Evolutionary conservation across 2,329 filamentous ascomycete genomes (phyloP).

Genomic region (Paraphoma chrysanthemicola): DNA sequence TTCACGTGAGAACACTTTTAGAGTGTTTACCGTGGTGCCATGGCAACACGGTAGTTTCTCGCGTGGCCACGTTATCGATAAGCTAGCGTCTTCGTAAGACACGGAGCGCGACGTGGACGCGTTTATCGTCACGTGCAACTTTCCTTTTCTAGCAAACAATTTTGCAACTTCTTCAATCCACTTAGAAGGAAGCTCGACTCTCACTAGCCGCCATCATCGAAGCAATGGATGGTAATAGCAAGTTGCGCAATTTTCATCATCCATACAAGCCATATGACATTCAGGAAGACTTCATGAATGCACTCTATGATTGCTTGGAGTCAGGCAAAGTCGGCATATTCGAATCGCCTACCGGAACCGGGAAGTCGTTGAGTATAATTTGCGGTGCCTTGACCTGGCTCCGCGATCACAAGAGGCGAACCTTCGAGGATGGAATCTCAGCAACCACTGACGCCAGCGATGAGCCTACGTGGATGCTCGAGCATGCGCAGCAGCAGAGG

Average conservation of each 20-base stretch:
- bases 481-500: slow-evolving; percentile 75
- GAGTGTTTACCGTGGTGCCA: no score
- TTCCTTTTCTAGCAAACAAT: no score
- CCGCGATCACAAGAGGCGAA: slow-evolving; percentile 75
- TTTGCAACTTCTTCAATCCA: no score
- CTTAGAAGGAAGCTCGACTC: no score
- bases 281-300: slow-evolving; percentile 85
- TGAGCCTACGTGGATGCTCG: slow-evolving; percentile 84
- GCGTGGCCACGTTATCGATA: no score
- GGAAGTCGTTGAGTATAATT: slow-evolving; percentile 91
- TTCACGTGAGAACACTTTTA: no score
- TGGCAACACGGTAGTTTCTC: no score
- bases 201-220: no score
- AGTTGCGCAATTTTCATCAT: slow-evolving; percentile 73
- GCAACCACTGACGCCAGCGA: slow-evolving; percentile 61
- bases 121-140: no score
- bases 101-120: no score
- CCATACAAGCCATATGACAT: slow-evolving; percentile 88
- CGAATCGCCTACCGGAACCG: slow-evolving; percentile 91
- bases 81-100: no score
- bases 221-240: slow-evolving; percentile 21
- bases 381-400: slow-evolving; percentile 91
- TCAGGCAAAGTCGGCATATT: slow-evolving; percentile 84
- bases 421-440: slow-evolving; percentile 62
- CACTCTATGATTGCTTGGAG: slow-evolving; percentile 80